Base-by-base conservation (phyloP, 768 basidiomycete species). In the Fibroporia radiculosa region DNA sequence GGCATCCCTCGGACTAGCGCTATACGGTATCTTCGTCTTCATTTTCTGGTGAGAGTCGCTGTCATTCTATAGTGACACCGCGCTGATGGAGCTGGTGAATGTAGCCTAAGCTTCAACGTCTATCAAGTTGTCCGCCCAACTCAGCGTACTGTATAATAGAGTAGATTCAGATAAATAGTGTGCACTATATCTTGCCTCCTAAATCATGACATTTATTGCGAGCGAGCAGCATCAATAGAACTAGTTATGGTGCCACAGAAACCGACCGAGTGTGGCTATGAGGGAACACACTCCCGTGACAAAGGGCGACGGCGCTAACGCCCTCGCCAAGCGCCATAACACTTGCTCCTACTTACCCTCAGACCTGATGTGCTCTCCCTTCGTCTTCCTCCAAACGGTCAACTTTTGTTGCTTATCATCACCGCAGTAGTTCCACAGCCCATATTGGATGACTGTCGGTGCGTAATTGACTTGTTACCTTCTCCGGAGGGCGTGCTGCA, bases 1-100 rank as follows among this genome's bases (percentile, higher is more conserved):
- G 38, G 75, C 81, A 19, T 71, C 81, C 1, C 63, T 93, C 34
- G 82, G 67, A 10, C 63, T 97, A 48, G 72, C 77, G 16, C 60
- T 77, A 10, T 97, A 96, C 59, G 93, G 93, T 12, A 62, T 69
- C 24, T 74, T 71, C 56, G 77, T 97, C 28, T 89, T 92, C 64
- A 71, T 86, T 19, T 90, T 95, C 64, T 96, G 93, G 92, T 93
- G 57, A 55, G 90, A 19, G 20, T 22, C 20, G 18, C n/a, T 14
- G 20, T 22, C 18, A 19, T 20, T 27, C 5, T 1, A n/a, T 23
- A 33, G 1, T 1, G 12, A 16, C 13, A 26, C 27, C n/a, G 6
- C 20, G 31, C 35, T 31, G 11, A n/a, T n/a, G n/a, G n/a, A n/a
- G n/a, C 19, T 22, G 39, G 40, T 35, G 55, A 32, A 11, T 18